Conservation (phyloP, 2,329 filamentous ascomycete species). For the Scytalidium lignicola region DNA sequence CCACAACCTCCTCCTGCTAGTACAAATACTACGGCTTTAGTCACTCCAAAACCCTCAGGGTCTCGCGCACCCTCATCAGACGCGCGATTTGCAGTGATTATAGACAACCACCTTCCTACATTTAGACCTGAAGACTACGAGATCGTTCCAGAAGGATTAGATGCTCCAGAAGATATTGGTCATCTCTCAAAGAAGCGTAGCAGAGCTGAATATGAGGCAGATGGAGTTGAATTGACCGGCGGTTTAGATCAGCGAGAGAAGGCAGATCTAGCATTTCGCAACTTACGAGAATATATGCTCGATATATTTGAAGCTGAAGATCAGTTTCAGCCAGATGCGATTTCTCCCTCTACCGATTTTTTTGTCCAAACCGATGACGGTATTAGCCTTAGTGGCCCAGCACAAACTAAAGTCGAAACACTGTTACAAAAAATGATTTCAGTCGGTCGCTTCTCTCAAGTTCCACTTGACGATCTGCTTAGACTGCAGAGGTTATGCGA, state of each 20-base stretch:
- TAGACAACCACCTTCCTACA: conserved; percentile 17
- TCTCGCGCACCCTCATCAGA: conserved; percentile 7
- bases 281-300: conserved; percentile 63
- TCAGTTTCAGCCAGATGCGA: conserved; percentile 48
- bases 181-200: conserved; percentile 41
- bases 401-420: conserved; percentile 68
- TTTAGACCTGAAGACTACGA: conserved; percentile 24
- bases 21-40: conserved; percentile 8
- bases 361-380: conserved; percentile 49
- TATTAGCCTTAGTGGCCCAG: conserved; percentile 58
- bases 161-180: conserved; percentile 21
- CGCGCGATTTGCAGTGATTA: conserved; percentile 18
- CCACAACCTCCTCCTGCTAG: conserved; percentile 33
- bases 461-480: conserved; percentile 70
- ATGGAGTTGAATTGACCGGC: conserved; percentile 52
- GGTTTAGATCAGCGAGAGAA: conserved; percentile 77
- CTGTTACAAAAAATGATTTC: conserved; percentile 68
- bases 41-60: conserved; percentile 4
- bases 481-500: conserved; percentile 79
- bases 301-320: conserved; percentile 76
- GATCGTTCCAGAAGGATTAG: conserved; percentile 11
- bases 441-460: conserved; percentile 61
- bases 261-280: conserved; percentile 67
- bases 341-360: conserved; percentile 31
- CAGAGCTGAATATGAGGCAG: conserved; percentile 41